Base-by-base conservation (phyloP, 2,329 filamentous ascomycete genomes). In the Calonectria pseudoreteaudii region DNA sequence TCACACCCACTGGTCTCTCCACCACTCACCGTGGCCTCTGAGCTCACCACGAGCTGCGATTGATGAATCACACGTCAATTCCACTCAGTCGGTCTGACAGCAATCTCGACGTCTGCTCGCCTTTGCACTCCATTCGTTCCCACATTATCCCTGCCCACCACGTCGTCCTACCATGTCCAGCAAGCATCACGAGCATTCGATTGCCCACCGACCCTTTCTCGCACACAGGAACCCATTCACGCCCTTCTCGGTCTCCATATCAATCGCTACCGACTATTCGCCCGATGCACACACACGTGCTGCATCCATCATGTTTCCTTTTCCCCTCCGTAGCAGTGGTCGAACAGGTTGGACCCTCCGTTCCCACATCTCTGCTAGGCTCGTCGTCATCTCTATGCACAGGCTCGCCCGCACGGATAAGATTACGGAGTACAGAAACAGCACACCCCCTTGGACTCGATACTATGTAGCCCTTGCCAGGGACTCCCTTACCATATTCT, bases 281-380 rank as follows among this genome's bases (percentile, higher is more conserved):
- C 20, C 56, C 56, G n/a, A 23, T n/a, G n/a, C 7, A n/a, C 56
- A 60, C 34, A 36, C 56, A 60, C 56, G 56, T 60, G 56, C 56
- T 23, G 11, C 23, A 38, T 9, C 31, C 34, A 60, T 28, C 56
- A 36, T 60, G 56, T 23, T 47, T 44, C 34, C 38, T 47, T 28
- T 53, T 44, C 38, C 60, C 60, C 60, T 64, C 38, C 28, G 28
- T 30, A 30, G 38, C 60, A 64, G 14, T 64, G 20, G 36, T 28
- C 38, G 18, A 64, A 26, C 28, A 23, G 38, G 56, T 64, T n/a
- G 20, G 60, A 64, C 60, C 60, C 74, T 58, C 72, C 62, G 74
- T 64, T 64, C 60, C 60, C 38, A 47, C 60, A 28, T 28, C 38
- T 47, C 38, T 10, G 60, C 60, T 31, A 16, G 60, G 47, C 60